These are phyloP conservation scores for Beauveria pseudobassiana DNA, from an alignment of 2,329 filamentous ascomycete species.

Conservation along the genomic window DNA sequence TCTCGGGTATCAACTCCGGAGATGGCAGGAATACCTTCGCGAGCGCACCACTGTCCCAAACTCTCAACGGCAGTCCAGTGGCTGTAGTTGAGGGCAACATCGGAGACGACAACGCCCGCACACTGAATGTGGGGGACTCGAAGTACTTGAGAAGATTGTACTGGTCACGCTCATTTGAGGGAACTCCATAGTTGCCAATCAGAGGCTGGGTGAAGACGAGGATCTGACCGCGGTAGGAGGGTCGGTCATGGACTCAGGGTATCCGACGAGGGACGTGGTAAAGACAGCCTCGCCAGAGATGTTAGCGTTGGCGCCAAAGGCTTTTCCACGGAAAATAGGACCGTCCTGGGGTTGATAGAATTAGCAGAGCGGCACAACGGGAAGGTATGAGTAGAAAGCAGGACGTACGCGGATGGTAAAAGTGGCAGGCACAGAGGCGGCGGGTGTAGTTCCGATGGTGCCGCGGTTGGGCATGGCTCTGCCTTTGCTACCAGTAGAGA, in stretches of 20 bases:
- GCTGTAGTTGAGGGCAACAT: slow-evolving; percentile 88
- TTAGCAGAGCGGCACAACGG: slow-evolving; percentile 13
- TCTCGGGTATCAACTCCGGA: slow-evolving; percentile 94
- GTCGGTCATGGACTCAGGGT: slow-evolving; percentile 90
- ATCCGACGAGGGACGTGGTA: slow-evolving; percentile 94
- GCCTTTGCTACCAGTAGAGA: slow-evolving; percentile 52
- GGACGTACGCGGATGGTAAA: slow-evolving; percentile 79
- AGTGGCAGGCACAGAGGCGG: slow-evolving; percentile 58
- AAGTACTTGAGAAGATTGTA: slow-evolving; percentile 95
- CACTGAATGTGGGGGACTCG: slow-evolving; percentile 95
- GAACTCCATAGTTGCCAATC: slow-evolving; percentile 98
- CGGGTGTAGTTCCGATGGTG: slow-evolving; percentile 54
- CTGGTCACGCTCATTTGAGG: slow-evolving; percentile 75
- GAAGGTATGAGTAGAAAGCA: neutral
- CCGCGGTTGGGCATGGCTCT: slow-evolving; percentile 56
- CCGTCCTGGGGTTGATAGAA: slow-evolving; percentile 56
- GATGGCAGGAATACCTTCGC: slow-evolving; percentile 92
- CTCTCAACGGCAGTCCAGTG: slow-evolving; percentile 99
- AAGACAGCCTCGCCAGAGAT: slow-evolving; percentile 98
- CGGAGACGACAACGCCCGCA: slow-evolving; percentile 89
- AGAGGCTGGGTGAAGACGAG: slow-evolving; percentile 96
- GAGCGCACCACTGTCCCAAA: slow-evolving; percentile 86
- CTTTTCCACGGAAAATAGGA: slow-evolving; percentile 91
- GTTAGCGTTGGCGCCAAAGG: slow-evolving; percentile 93
- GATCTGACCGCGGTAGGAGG: slow-evolving; percentile 88